phyloP scores from a whole-genome alignment of 768 basidiomycete species.

The Leccinum subgranulosum region DNA sequence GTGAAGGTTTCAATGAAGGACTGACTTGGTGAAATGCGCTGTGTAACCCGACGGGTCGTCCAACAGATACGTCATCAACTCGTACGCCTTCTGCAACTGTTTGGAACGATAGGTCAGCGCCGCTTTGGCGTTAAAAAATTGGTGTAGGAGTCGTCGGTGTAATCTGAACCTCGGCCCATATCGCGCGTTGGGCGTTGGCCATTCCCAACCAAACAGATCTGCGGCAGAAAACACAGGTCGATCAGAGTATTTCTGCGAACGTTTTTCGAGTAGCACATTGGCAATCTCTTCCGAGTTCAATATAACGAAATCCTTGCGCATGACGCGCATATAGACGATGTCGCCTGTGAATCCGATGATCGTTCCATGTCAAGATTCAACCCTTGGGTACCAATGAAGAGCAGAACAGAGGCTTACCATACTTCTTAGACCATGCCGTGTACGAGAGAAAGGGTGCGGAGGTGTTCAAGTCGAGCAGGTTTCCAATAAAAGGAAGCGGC shows the following conservation, averaged over 20 bases:
- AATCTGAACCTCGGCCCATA: slow-evolving; percentile 14
- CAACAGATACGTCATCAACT: slow-evolving; percentile 7
- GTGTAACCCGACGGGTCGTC: slow-evolving; percentile 4
- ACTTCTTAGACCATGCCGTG: not conserved
- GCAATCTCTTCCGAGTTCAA: not conserved
- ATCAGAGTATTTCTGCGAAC: not conserved
- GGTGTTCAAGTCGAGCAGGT: not conserved
- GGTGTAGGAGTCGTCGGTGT: slow-evolving; percentile 18
- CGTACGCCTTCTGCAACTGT: not conserved
- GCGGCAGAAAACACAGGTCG: not conserved
- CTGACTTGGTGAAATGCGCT: slow-evolving; percentile 1
- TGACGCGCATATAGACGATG: not conserved
- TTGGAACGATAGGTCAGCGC: not conserved
- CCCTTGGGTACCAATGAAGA: not conserved
- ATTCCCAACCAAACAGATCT: slow-evolving; percentile 17
- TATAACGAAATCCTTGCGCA: not conserved
- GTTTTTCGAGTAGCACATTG: not conserved
- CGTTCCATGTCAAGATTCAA: not conserved
- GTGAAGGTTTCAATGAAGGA: not conserved
- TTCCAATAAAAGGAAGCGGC: not conserved
- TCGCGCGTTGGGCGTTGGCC: slow-evolving; percentile 3
- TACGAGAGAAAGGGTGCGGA: not conserved
- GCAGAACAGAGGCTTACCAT: not conserved
- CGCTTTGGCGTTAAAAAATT: slow-evolving; percentile 13
- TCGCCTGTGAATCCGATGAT: not conserved